Evolutionary conservation across 345 rosid genomes (phyloP), one percentile per base, ranked within the genome.

Genomic region (Citrus mangshanensis): DNA sequence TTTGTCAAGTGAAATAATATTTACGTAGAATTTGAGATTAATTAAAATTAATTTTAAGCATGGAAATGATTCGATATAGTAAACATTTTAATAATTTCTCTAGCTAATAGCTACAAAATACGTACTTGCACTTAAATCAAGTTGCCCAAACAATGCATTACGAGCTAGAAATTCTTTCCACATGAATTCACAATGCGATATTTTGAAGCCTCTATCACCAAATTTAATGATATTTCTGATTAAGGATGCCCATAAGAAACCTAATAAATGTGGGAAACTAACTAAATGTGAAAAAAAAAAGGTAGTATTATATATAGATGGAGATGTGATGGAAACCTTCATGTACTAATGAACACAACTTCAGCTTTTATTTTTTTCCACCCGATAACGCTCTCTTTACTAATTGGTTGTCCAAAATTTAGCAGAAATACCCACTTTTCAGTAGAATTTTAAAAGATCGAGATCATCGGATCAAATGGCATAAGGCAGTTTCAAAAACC

Each of bases 331-430:
- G 12, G 24, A 65, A 32, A 65, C 12, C 42, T 65, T 32, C 69
- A 32, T 6, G 25, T 1, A 32, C 12, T 19, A 34, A 2, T 14
- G 22, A 5, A 14, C 35, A 14, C 6, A 63, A 28, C 67, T 62
- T 14, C 19, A 1, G 68, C 37, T 14, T 63, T 16, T 28, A 30
- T 1, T 32, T 64, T 65, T 6, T 19, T 2, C 1, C 13, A 65
- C n/a, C 69, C 18, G 7, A 34, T 65, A 34, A 65, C 69, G 69
- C 69, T 65, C 69, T 64, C 18, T 65, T 65, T 65, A 34, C 69
- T 65, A 3, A 21, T 65, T 65, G 69, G 21, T 34, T 35, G 13
- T 32, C 12, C 21, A 32, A 18, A 65, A 19, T 32, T 18, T 19
- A n/a, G 32, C 69, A 65, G 35, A 34, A 5, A 27, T 3, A 63